Percentiles rank a stretch among this genome's conserved stretches.
Evolutionary conservation across 495 filamentous ascomycete species (phyloP).

Genomic region (Hypoxylon lienhwacheense): DNA sequence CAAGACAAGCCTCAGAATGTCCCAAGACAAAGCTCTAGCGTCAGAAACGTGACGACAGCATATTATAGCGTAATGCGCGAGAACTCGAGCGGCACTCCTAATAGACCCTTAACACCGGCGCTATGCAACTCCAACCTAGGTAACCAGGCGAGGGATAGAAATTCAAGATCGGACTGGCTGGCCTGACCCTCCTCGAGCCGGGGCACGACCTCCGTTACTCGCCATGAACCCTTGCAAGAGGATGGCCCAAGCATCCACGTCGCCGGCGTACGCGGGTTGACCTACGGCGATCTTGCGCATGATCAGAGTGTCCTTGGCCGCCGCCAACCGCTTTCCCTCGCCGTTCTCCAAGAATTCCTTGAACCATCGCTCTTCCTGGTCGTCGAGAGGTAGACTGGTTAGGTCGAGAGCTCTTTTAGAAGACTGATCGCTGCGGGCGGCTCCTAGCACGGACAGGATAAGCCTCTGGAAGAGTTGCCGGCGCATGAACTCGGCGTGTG

Average conservation of each 20-base stretch:
- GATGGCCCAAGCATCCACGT: constrained; percentile 37
- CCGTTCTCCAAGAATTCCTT: constrained; percentile 63
- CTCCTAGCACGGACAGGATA: constrained; percentile 62
- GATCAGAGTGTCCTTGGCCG: constrained; percentile 67
- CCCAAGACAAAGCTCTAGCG: background rate
- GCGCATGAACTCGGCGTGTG: constrained; percentile 61
- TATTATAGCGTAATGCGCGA: background rate
- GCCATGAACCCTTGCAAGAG: constrained; percentile 40
- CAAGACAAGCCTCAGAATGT: too few relatives aligned
- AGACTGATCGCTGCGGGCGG: constrained; percentile 46
- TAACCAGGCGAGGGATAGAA: too few relatives aligned
- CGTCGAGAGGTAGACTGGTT: constrained; percentile 67
- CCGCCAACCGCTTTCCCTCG: constrained; percentile 61
- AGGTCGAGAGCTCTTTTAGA: constrained; percentile 66
- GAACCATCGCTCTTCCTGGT: constrained; percentile 73
- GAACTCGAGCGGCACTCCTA: too few relatives aligned
- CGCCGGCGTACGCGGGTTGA: constrained; percentile 17
- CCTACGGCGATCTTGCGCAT: constrained; percentile 54
- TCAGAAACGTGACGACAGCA: background rate
- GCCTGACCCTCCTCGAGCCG: constrained; percentile 10
- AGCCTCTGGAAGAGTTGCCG: constrained; percentile 66
- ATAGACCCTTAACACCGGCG: constrained; percentile 34
- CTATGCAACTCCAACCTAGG: constrained; percentile 34
- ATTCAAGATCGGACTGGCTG: background rate
- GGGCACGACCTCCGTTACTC: constrained; percentile 37